Conservation (phyloP, 192 early-diverging fungal genomes). For the Backusella macrospora region DNA sequence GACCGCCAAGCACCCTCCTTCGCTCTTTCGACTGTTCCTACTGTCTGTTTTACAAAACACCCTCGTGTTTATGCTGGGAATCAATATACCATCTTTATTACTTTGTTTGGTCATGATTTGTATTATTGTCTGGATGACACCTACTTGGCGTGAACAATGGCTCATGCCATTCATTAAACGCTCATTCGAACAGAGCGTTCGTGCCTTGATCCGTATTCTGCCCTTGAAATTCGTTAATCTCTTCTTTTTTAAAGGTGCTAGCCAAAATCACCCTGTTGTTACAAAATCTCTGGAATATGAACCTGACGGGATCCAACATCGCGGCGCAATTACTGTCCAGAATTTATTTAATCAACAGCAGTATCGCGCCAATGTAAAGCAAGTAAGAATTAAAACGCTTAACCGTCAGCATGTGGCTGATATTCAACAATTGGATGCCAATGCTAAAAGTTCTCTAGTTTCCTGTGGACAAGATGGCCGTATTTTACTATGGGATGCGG, state of each 20-base stretch:
- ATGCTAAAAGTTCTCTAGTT: slow-evolving; percentile 29
- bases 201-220: background rate
- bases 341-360: slow-evolving; percentile 23
- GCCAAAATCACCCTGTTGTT: slow-evolving; percentile 5
- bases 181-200: background rate
- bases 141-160: slow-evolving; percentile 30
- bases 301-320: slow-evolving; percentile 23
- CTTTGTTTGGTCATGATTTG: slow-evolving; percentile 29
- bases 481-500: slow-evolving; percentile 36
- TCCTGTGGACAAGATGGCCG: slow-evolving; percentile 40
- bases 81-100: slow-evolving; percentile 37
- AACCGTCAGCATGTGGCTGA: slow-evolving; percentile 34
- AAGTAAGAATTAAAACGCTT: slow-evolving; percentile 30
- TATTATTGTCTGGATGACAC: slow-evolving; percentile 35
- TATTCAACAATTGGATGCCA: slow-evolving; percentile 28
- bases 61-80: background rate
- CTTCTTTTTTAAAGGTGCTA: slow-evolving; percentile 12
- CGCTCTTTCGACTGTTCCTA: slow-evolving; percentile 12
- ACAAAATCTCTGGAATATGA: slow-evolving; percentile 28
- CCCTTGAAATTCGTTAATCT: background rate
- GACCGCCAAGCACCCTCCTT: slow-evolving; percentile 11
- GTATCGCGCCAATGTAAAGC: slow-evolving; percentile 16
- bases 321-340: slow-evolving; percentile 33
- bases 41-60: background rate
- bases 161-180: slow-evolving; percentile 21